These are phyloP conservation scores for Volvox africanus DNA, from an alignment of 139 green algal genomes.

Conservation along the genomic window DNA sequence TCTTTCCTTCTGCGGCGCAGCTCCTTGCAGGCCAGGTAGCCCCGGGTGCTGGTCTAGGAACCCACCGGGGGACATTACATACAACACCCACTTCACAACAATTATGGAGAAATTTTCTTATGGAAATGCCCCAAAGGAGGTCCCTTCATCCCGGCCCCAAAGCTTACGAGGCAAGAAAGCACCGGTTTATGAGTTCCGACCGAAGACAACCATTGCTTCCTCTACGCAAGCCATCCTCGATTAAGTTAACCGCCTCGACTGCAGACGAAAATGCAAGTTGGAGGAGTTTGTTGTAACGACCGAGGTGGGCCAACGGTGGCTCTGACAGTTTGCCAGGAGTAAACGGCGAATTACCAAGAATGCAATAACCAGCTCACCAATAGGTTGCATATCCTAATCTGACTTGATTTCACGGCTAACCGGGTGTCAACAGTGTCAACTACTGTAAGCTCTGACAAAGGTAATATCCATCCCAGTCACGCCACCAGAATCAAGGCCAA, in stretches of 20 bases:
- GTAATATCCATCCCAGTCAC: no score
- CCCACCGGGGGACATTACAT: no score
- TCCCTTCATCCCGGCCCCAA: not conserved
- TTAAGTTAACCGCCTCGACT: not conserved
- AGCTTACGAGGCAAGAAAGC: slow-evolving; percentile 25
- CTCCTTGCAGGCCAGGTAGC: no score
- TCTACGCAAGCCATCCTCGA: slow-evolving; percentile 5
- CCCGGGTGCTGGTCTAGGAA: no score
- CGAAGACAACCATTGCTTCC: not conserved
- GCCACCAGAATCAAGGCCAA: no score
- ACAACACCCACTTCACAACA: no score
- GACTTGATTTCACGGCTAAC: not conserved
- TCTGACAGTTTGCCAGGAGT: not conserved
- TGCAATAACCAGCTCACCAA: not conserved
- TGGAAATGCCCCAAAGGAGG: no score
- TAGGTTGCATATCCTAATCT: not conserved
- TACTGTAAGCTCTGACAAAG: no score
- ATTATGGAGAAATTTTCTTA: no score
- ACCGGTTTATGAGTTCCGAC: slow-evolving; percentile 26
- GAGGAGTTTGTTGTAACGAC: not conserved
- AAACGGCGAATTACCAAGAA: not conserved
- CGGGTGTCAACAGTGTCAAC: no score
- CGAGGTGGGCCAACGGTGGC: not conserved
- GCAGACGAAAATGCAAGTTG: not conserved
- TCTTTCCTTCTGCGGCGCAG: no score